Percentiles rank a stretch among this genome's conserved stretches.
These are phyloP conservation scores for Pythium pectinolyticum DNA, from an alignment of 352 stramenopile genomes.

Conservation along the genomic window DNA sequence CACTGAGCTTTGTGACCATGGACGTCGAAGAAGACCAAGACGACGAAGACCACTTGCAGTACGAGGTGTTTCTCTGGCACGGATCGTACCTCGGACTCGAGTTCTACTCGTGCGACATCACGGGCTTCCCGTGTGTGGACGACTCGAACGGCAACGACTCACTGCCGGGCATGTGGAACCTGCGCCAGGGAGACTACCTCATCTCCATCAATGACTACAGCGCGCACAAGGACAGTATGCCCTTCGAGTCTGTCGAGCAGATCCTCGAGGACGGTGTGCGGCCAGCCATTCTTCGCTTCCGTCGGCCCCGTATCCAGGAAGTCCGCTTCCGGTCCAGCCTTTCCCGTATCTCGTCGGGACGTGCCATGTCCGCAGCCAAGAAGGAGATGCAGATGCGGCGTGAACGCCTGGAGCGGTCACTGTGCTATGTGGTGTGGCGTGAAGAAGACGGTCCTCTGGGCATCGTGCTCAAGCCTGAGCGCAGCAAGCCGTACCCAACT, in stretches of 20 bases:
- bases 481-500: slow-evolving; percentile 53
- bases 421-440: slow-evolving; percentile 69
- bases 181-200: slow-evolving; percentile 59
- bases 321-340: slow-evolving; percentile 32
- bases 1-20: slow-evolving; percentile 16
- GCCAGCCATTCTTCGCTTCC: slow-evolving; percentile 61
- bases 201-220: slow-evolving; percentile 60
- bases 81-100: slow-evolving; percentile 49
- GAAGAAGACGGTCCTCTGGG: slow-evolving; percentile 64
- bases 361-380: slow-evolving; percentile 7
- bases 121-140: slow-evolving; percentile 54
- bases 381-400: slow-evolving; percentile 42
- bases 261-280: slow-evolving; percentile 64
- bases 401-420: slow-evolving; percentile 50
- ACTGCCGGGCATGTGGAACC: slow-evolving; percentile 67
- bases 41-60: slow-evolving; percentile 32
- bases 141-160: slow-evolving; percentile 55
- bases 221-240: slow-evolving; percentile 36
- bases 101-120: slow-evolving; percentile 48
- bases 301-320: slow-evolving; percentile 47
- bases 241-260: slow-evolving; percentile 50
- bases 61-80: slow-evolving; percentile 67
- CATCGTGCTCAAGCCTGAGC: slow-evolving; percentile 53
- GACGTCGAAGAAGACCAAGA: slow-evolving; percentile 39
- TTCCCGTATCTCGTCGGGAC: slow-evolving; percentile 13